phyloP scores from a whole-genome alignment of 306 rosid species.

The Pterocarpus santalinus region DNA sequence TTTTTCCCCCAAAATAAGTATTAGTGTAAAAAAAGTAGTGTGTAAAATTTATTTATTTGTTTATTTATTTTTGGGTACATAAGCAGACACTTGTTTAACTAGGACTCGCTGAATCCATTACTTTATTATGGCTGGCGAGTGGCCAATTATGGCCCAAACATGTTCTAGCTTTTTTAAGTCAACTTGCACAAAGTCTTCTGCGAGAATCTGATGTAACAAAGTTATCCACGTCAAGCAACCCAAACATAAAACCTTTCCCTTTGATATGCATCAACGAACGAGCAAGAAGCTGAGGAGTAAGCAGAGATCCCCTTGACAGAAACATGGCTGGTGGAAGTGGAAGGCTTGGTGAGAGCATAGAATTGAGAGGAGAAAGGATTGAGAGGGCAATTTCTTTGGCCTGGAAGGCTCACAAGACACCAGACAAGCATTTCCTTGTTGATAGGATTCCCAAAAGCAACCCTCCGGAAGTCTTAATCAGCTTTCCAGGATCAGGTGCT shows the following conservation, averaged over 20 bases:
- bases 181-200: neutral
- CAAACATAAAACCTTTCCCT: too few species aligned
- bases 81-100: neutral
- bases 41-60: too few species aligned
- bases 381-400: conserved; percentile 47
- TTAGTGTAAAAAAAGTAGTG: too few species aligned
- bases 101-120: neutral
- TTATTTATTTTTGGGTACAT: neutral
- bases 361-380: conserved; percentile 41
- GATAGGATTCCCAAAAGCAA: conserved; percentile 14
- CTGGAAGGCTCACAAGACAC: conserved; percentile 45
- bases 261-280: too few species aligned
- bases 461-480: conserved; percentile 48
- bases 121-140: neutral
- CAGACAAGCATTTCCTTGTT: conserved; percentile 37
- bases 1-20: too few species aligned
- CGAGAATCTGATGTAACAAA: neutral
- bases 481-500: conserved; percentile 60
- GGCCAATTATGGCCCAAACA: neutral
- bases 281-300: neutral
- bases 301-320: neutral
- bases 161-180: neutral
- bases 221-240: neutral
- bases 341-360: conserved; percentile 40
- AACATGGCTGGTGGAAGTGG: conserved; percentile 47